These are phyloP conservation scores for Sinapis alba DNA, from an alignment of 441 rosid genomes.

Conservation along the genomic window DNA sequence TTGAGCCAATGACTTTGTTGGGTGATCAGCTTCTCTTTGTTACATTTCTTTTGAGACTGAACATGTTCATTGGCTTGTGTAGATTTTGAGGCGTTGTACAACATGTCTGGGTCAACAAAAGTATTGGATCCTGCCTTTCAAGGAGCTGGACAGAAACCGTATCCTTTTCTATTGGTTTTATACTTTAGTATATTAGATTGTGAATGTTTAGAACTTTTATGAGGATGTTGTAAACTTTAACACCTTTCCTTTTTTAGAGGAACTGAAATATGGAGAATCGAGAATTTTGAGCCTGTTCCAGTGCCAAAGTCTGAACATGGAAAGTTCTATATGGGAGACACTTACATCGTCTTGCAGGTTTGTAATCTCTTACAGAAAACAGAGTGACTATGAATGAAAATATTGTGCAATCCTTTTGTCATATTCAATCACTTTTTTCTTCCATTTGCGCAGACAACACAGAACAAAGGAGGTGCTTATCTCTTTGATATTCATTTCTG, in stretches of 20 bases:
- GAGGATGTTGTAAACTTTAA: constrained; percentile 47
- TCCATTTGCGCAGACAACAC: constrained; percentile 59
- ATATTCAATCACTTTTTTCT: neutral
- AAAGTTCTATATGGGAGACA: constrained; percentile 93
- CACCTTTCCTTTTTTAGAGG: constrained; percentile 70
- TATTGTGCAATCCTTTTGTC: neutral
- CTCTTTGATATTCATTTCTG: constrained; percentile 94
- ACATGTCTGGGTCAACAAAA: constrained; percentile 84
- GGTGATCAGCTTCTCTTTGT: no score
- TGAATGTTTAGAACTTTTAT: constrained; percentile 15
- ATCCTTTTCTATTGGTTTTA: constrained; percentile 36
- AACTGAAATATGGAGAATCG: constrained; percentile 97
- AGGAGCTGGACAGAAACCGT: constrained; percentile 94
- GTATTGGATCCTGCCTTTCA: constrained; percentile 93
- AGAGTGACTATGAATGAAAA: constrained; percentile 1
- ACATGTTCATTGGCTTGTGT: no score
- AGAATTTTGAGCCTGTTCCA: constrained; percentile 89
- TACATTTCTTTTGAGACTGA: no score
- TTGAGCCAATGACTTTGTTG: constrained; percentile 11
- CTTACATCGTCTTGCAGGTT: constrained; percentile 94
- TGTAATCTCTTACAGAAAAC: neutral
- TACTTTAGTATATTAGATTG: neutral
- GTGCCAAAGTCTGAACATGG: constrained; percentile 90
- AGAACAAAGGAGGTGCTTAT: constrained; percentile 88
- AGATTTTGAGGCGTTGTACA: constrained; percentile 32